phyloP scores from a whole-genome alignment of 345 rosid species.

The Gossypium anomalum region DNA sequence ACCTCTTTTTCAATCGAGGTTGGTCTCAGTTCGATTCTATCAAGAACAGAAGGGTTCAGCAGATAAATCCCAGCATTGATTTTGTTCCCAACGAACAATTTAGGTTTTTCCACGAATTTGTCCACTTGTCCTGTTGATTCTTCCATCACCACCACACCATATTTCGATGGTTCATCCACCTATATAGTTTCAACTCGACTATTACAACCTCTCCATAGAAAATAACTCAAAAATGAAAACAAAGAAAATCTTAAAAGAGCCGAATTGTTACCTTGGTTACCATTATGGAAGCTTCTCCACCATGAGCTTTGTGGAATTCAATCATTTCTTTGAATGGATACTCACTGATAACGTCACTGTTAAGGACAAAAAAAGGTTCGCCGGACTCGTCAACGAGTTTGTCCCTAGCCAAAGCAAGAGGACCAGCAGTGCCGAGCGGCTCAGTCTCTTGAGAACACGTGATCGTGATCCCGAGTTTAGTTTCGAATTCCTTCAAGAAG shows the following conservation, averaged over 20 bases:
- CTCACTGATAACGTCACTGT: constrained; percentile 99
- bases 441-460: constrained; percentile 98
- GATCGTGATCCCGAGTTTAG: constrained; percentile 83
- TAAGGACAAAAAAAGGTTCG: constrained; percentile 93
- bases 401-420: constrained; percentile 95
- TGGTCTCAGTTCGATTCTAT: constrained; percentile 83
- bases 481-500: constrained; percentile 87
- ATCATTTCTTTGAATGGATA: constrained; percentile 83
- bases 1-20: constrained; percentile 96
- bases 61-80: constrained; percentile 96
- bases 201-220: background rate
- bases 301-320: constrained; percentile 82
- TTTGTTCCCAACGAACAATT: constrained; percentile 89
- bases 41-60: constrained; percentile 83
- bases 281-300: constrained; percentile 99
- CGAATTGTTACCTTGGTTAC: constrained; percentile 75
- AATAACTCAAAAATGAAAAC: background rate
- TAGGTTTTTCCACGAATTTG: constrained; percentile 93
- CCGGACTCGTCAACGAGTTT: constrained; percentile 75
- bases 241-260: background rate
- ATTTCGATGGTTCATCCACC: constrained; percentile 99
- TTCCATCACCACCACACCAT: constrained; percentile 96
- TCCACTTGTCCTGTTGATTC: constrained; percentile 78
- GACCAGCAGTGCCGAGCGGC: constrained; percentile 99
- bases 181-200: constrained; percentile 8